These are phyloP conservation scores for Moesziomyces sp. DNA, from an alignment of 1,284 basidiomycete genomes.

Conservation along the genomic window DNA sequence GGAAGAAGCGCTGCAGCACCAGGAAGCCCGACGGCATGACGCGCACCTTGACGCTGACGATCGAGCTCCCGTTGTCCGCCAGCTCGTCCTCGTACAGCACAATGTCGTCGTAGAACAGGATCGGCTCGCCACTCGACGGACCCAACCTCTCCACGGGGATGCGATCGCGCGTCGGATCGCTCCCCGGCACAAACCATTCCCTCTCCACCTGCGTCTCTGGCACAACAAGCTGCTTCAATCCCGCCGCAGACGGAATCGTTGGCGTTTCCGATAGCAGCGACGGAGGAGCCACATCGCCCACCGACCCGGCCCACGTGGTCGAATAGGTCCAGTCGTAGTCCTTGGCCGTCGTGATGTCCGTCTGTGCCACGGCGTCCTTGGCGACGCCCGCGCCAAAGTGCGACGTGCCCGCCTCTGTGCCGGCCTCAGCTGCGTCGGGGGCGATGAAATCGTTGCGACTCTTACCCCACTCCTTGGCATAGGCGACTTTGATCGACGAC, in stretches of 20 bases:
- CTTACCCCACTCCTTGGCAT: slow-evolving; percentile 92
- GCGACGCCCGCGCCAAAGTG: slow-evolving; percentile 44
- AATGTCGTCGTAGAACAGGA: slow-evolving; percentile 66
- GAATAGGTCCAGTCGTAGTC: slow-evolving; percentile 98
- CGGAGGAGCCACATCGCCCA: slow-evolving; percentile 21
- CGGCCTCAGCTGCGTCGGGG: not conserved
- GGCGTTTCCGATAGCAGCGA: slow-evolving; percentile 8
- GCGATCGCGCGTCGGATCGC: slow-evolving; percentile 57
- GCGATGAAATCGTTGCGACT: slow-evolving; percentile 74
- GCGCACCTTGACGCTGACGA: slow-evolving; percentile 70
- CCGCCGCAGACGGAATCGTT: not conserved
- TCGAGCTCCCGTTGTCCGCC: slow-evolving; percentile 65
- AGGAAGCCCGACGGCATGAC: slow-evolving; percentile 98
- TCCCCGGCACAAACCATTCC: slow-evolving; percentile 40
- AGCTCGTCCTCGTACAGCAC: slow-evolving; percentile 66
- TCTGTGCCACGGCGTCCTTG: slow-evolving; percentile 17
- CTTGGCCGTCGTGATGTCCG: slow-evolving; percentile 53
- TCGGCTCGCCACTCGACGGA: slow-evolving; percentile 60
- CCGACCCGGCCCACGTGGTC: slow-evolving; percentile 81
- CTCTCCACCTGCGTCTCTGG: not conserved
- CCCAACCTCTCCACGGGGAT: slow-evolving; percentile 64
- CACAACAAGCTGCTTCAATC: slow-evolving; percentile 2
- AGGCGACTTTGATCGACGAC: slow-evolving; percentile 84
- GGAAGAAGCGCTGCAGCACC: slow-evolving; percentile 87
- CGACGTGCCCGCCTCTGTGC: slow-evolving; percentile 5